Evolutionary conservation across 257 asterid genomes (phyloP).

Genomic region (Ehretia macrophylla): DNA sequence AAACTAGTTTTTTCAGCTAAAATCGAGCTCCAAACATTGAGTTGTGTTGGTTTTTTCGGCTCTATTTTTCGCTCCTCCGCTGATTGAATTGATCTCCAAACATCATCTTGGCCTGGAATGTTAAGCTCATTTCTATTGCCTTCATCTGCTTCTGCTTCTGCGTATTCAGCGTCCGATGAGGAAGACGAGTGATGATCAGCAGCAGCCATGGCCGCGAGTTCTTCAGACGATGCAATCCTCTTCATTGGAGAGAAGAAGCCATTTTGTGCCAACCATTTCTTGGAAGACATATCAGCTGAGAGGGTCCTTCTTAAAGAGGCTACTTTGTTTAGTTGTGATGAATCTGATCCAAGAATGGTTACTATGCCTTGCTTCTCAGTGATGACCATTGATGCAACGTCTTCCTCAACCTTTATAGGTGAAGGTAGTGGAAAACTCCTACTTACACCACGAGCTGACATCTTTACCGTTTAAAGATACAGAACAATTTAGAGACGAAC

Average conservation of each 20-base stretch:
- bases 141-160: constrained; percentile 13
- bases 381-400: constrained; percentile 1
- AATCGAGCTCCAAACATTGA: constrained; percentile 33
- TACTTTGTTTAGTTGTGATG: constrained; percentile 10
- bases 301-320: constrained; percentile 35
- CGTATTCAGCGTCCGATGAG: too few relatives aligned
- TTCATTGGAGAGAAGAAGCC: constrained; percentile 23
- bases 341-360: constrained; percentile 64
- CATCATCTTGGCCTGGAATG: constrained; percentile 35
- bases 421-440: constrained; percentile 7
- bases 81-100: constrained; percentile 50
- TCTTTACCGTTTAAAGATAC: constrained; percentile 15
- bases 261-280: constrained; percentile 33
- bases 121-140: constrained; percentile 4
- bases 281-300: constrained; percentile 44
- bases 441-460: constrained; percentile 17
- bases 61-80: constrained; percentile 13
- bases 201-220: constrained; percentile 1
- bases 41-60: neutral
- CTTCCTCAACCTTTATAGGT: constrained; percentile 18
- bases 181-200: constrained; percentile 5
- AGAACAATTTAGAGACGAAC: constrained; percentile 2
- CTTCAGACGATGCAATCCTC: constrained; percentile 29
- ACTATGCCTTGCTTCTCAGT: constrained; percentile 56
- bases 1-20: constrained; percentile 28